phyloP scores from a whole-genome alignment of 2,329 filamentous ascomycete genomes.

The Fusarium udum region DNA sequence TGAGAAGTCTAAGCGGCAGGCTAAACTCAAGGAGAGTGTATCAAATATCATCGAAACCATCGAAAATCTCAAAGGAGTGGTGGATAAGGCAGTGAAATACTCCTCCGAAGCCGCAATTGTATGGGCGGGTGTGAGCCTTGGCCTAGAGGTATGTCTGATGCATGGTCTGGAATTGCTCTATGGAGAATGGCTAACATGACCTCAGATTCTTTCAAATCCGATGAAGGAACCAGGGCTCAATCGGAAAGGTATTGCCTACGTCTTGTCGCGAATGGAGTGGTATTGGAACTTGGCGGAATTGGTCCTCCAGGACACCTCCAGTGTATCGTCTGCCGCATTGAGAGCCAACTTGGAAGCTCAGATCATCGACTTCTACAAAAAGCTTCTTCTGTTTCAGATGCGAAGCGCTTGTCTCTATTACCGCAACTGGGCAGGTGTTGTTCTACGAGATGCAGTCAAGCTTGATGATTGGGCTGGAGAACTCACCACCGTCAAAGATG shows the following conservation, averaged over 20 bases:
- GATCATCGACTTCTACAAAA: rapidly evolving
- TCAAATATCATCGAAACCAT: rapidly evolving
- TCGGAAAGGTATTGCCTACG: not conserved
- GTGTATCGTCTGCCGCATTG: rapidly evolving
- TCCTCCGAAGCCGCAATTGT: not conserved
- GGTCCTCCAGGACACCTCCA: rapidly evolving
- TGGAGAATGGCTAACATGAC: rapidly evolving
- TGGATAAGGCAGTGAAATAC: rapidly evolving
- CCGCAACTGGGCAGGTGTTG: rapidly evolving
- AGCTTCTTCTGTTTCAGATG: rapidly evolving
- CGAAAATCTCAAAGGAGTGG: rapidly evolving
- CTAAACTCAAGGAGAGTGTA: rapidly evolving
- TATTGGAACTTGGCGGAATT: not conserved
- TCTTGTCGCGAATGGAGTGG: not conserved
- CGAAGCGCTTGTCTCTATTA: not conserved
- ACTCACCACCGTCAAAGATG: not conserved
- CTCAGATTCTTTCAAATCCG: rapidly evolving
- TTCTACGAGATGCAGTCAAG: rapidly evolving
- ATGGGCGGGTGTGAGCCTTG: not conserved
- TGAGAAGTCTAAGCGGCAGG: not conserved
- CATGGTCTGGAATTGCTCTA: rapidly evolving
- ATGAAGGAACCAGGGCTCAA: not conserved
- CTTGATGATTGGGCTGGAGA: not conserved
- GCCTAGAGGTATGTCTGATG: not conserved
- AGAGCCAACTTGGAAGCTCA: not conserved